Evolutionary conservation across 768 basidiomycete species (phyloP).

Genomic region (Imleria badia): DNA sequence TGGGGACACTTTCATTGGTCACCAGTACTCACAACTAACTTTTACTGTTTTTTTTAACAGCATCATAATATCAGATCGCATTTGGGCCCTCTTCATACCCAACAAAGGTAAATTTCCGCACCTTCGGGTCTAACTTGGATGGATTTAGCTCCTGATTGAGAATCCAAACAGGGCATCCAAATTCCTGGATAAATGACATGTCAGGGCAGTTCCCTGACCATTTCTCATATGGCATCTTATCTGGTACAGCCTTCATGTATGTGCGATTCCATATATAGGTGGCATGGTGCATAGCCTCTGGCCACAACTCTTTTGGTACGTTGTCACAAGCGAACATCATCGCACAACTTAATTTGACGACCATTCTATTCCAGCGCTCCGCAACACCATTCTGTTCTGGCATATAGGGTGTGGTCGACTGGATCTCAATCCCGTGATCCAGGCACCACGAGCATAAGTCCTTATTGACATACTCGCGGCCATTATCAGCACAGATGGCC

Average conservation of each 20-base stretch:
- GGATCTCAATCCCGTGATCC: constrained; percentile 27
- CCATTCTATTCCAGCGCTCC: constrained; percentile 36
- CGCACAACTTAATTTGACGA: constrained; percentile 28
- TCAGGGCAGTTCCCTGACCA: not conserved
- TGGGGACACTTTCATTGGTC: not conserved
- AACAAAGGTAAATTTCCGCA: not conserved
- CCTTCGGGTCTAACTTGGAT: not conserved
- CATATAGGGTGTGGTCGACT: constrained; percentile 36
- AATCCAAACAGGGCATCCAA: not conserved
- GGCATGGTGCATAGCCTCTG: constrained; percentile 29
- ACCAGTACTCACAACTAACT: not conserved
- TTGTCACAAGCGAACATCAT: constrained; percentile 31
- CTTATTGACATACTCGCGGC: not conserved
- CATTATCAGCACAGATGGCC: not conserved
- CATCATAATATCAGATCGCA: not conserved
- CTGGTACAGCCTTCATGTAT: not conserved
- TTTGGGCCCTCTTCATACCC: not conserved
- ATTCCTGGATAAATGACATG: not conserved
- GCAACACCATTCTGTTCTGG: constrained; percentile 40
- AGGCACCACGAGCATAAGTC: not conserved
- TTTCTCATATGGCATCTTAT: not conserved
- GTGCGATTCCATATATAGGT: not conserved
- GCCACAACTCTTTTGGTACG: constrained; percentile 27
- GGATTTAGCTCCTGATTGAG: not conserved
- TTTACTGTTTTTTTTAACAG: not conserved